These are phyloP conservation scores for Suillus placidus DNA, from an alignment of 768 basidiomycete species.

Conservation along the genomic window DNA sequence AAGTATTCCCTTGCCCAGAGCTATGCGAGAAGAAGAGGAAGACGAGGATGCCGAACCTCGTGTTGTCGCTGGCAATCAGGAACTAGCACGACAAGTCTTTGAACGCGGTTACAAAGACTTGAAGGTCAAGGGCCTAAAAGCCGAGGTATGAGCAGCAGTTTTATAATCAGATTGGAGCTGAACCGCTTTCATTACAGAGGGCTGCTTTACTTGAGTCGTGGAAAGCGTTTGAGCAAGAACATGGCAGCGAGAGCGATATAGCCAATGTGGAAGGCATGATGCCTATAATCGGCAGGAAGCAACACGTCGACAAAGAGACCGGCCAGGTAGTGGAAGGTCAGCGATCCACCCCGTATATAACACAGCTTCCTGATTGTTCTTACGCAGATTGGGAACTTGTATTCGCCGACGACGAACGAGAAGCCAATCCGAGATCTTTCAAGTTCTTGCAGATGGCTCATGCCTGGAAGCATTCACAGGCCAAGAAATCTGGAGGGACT, in stretches of 20 bases:
- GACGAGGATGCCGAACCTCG: slow-evolving; percentile 53
- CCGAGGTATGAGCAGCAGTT: slow-evolving; percentile 62
- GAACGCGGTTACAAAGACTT: slow-evolving; percentile 88
- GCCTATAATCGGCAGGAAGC: slow-evolving; percentile 86
- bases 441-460: slow-evolving; percentile 96
- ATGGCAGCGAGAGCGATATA: slow-evolving; percentile 74
- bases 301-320: slow-evolving; percentile 81
- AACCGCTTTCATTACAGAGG: slow-evolving; percentile 53
- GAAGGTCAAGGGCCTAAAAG: slow-evolving; percentile 78
- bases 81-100: slow-evolving; percentile 76
- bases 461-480: slow-evolving; percentile 74
- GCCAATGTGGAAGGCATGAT: slow-evolving; percentile 89
- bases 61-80: slow-evolving; percentile 71
- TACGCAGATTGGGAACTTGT: slow-evolving; percentile 89
- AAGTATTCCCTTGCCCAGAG: slow-evolving; percentile 64
- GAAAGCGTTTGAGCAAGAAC: slow-evolving; percentile 88
- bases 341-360: slow-evolving; percentile 22
- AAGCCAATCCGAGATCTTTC: slow-evolving; percentile 90
- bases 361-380: slow-evolving; percentile 7
- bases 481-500: slow-evolving; percentile 40
- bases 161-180: neutral
- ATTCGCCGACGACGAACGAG: slow-evolving; percentile 95
- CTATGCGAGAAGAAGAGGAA: slow-evolving; percentile 67
- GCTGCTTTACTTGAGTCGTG: slow-evolving; percentile 91
- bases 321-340: slow-evolving; percentile 86